A percentile compares a stretch with the other conserved stretches of the same genome.
phyloP scores from a whole-genome alignment of 441 rosid species.

The Gossypium davidsonii region DNA sequence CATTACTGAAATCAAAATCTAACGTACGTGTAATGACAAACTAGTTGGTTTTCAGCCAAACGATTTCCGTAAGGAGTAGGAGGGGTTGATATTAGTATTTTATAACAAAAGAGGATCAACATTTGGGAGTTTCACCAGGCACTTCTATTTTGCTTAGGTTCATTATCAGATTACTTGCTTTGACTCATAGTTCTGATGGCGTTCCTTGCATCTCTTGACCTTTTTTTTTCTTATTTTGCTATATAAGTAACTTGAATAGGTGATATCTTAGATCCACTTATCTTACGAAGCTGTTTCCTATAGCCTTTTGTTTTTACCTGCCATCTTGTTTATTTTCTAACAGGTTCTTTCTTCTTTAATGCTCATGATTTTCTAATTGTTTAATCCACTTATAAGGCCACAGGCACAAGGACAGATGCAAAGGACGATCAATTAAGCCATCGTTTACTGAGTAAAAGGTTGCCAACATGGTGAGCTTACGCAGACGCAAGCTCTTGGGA shows the following conservation, averaged over 20 bases:
- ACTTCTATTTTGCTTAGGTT: conserved; percentile 2
- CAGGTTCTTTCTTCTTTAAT: not conserved
- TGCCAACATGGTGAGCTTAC: conserved; percentile 79
- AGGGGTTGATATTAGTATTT: not conserved
- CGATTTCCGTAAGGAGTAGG: not conserved
- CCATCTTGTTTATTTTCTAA: conserved; percentile 4
- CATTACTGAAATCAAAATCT: conserved; percentile 9
- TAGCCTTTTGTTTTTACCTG: not conserved
- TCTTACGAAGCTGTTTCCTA: conserved; percentile 2
- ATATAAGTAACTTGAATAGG: not conserved
- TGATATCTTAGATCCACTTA: not conserved
- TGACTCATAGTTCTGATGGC: conserved; percentile 5
- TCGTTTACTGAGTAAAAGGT: conserved; percentile 15
- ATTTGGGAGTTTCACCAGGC: not conserved
- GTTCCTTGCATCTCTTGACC: not conserved
- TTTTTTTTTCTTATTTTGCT: not conserved
- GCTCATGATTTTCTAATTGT: not conserved
- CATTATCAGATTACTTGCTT: not conserved
- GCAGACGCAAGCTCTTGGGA: conserved; percentile 88
- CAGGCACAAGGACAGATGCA: conserved; percentile 17
- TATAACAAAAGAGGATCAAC: not conserved
- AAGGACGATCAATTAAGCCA: conserved; percentile 14
- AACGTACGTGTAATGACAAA: not conserved
- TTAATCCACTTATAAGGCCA: conserved; percentile 8
- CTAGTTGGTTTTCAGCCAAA: not conserved